Evolutionary conservation across 1,139 yeast genomes (phyloP), one percentile per base, ranked within the genome.

Genomic region (Lodderomyces elongisporus): DNA sequence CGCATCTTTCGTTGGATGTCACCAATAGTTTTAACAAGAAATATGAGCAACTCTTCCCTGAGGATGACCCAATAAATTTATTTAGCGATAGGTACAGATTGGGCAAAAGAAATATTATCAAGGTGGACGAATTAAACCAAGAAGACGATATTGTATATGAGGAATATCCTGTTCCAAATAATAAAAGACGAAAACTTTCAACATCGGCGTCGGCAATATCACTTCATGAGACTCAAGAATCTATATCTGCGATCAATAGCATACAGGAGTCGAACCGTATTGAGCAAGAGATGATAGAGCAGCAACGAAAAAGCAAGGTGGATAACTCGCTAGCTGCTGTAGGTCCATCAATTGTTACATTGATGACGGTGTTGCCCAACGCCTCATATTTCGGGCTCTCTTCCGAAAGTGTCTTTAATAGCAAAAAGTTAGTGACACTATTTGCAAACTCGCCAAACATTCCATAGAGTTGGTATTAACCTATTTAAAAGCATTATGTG

Each of bases 1-100:
- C 56, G 32, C 80, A 73, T 51, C 80, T 91, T 31, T 89, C 84
- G 43, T 57, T 85, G 24, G 72, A 75, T 30, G 82, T 85, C 10
- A 78, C 87, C 3, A 63, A 71, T 34, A 70, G 76, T 39, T 67
- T 89, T 30, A 89, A 84, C 41, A 67, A 66, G 34, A 70, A 94
- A 38, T 88, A 74, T 52, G 65, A 70, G 27, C 80, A 77, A 40
- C 60, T 70, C 28, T 87, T 84, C 52, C 85, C 89, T 0, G 72
- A 77, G 10, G 77, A 75, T 32, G 71, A 66, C 41, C 62, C 68
- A 10, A 49, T 68, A 27, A 60, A 56, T 9, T 52, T 68, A 29
- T 62, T 68, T 33, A 56, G 62, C 30, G 68, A 67, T 43, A 53
- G 84, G 28, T 77, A 72, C 43, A 61, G 63, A 29, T 53, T 57